Percentiles rank a stretch among this genome's conserved stretches.
phyloP scores from a whole-genome alignment of 768 basidiomycete genomes.

The Mycena amicta region DNA sequence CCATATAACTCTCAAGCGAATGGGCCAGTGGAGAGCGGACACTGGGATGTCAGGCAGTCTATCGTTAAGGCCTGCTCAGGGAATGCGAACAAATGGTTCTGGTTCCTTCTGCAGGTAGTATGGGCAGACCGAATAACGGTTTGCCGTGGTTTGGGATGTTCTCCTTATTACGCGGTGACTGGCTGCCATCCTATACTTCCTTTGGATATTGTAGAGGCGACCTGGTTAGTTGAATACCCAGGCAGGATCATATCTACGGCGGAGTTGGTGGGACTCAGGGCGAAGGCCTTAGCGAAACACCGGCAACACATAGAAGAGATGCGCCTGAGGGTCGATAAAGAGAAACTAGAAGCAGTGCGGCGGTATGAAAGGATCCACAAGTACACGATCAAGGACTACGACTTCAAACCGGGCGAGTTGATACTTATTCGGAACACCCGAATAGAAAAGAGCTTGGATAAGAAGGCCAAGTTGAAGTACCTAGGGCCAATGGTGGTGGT shows the following conservation, averaged over 20 bases:
- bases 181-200: slow-evolving; percentile 37
- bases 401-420: slow-evolving; percentile 35
- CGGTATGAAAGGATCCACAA: neutral
- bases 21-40: slow-evolving; percentile 29
- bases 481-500: slow-evolving; percentile 37
- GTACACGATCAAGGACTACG: slow-evolving; percentile 25
- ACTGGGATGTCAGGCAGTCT: slow-evolving; percentile 33
- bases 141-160: slow-evolving; percentile 30
- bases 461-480: slow-evolving; percentile 31
- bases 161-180: slow-evolving; percentile 34
- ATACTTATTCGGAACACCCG: slow-evolving; percentile 31
- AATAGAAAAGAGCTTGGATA: slow-evolving; percentile 30
- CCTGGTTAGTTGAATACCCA: slow-evolving; percentile 29
- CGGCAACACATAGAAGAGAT: slow-evolving; percentile 1
- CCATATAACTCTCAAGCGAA: slow-evolving; percentile 39
- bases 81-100: slow-evolving; percentile 34
- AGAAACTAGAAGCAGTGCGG: neutral
- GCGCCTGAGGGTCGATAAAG: neutral
- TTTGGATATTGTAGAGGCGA: slow-evolving; percentile 35
- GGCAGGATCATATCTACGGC: slow-evolving; percentile 21
- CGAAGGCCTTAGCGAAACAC: slow-evolving; percentile 28
- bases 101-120: slow-evolving; percentile 27
- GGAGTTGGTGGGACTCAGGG: slow-evolving; percentile 26
- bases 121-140: slow-evolving; percentile 41
- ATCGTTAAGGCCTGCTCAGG: slow-evolving; percentile 37